Base-by-base conservation (phyloP, 1,139 yeast genomes). In the Blastobotrys malaysiensis region DNA sequence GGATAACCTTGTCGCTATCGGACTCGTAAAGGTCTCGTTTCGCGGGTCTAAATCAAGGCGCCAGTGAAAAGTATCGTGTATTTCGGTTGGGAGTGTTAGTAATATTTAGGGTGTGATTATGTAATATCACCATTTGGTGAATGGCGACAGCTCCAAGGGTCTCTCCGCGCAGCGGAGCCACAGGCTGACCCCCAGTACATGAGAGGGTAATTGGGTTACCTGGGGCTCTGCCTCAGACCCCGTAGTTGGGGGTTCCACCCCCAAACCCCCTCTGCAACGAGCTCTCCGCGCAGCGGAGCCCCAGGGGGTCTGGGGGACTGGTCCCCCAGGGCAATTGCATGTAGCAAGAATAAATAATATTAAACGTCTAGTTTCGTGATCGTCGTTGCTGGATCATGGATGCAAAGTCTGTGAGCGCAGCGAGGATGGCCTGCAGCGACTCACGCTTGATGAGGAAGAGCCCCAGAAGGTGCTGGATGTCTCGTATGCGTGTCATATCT, bases 401-500 rank as follows among this genome's bases (percentile, higher is more conserved):
- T 9, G 51, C 39, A 16, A 24, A 49, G 43, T 4, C 16, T 11
- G 20, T 11, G 14, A 51, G 36, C 19, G 44, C 16, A n/a, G 49
- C 43, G 9, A 51, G 18, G 21, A 51, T 51, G 26, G 16, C 50
- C 31, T 31, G 16, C 16, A 51, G 19, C 19, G 49, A 7, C n/a
- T 43, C 36, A 14, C 56, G 63, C 31, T 55, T 52, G 47, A 53
- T 49, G 21, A 61, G 52, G 24, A 59, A 55, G 16, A 50, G 20
- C 24, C 53, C 55, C 21, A 61, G 55, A 7, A 55, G 22, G 14
- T 55, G 54, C n/a, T 46, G 52, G 13, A 61, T 55, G 5, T 48
- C 24, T 11, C 54, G 9, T 19, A 59, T 46, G 6, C 64, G 55
- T 7, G 20, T 43, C 20, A 43, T 39, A 36, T 62, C 65, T 46